These are phyloP conservation scores for Avena atlantica DNA, from an alignment of 176 grass and related monocot genomes.

Conservation along the genomic window DNA sequence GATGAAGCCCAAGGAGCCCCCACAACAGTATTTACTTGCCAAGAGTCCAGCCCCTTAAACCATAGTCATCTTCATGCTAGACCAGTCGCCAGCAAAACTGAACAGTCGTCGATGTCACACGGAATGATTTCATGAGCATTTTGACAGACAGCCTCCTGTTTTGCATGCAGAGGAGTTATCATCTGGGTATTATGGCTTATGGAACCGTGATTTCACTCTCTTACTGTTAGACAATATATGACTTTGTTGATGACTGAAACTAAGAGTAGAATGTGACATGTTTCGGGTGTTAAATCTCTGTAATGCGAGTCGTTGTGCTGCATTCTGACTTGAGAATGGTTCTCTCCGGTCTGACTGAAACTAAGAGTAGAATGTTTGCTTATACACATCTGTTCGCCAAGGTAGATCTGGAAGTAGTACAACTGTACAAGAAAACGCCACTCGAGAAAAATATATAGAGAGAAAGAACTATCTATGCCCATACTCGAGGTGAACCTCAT, in stretches of 20 bases:
- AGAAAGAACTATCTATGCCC: conserved; percentile 20
- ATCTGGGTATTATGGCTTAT: neutral
- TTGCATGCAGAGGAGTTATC: neutral
- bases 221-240: neutral
- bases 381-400: neutral
- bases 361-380: neutral
- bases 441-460: neutral
- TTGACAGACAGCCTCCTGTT: neutral
- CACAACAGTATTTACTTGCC: neutral
- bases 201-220: neutral
- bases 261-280: neutral
- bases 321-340: neutral
- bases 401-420: neutral
- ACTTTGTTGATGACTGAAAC: neutral
- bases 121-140: neutral
- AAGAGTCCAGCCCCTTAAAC: neutral
- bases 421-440: neutral
- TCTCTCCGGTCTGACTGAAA: neutral
- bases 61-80: conserved; percentile 10
- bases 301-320: neutral
- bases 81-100: no score
- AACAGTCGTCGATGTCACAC: no score
- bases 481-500: neutral
- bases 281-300: neutral
- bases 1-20: neutral